phyloP scores from a whole-genome alignment of 2,329 filamentous ascomycete genomes.

The Scleromitrula shiraiana region DNA sequence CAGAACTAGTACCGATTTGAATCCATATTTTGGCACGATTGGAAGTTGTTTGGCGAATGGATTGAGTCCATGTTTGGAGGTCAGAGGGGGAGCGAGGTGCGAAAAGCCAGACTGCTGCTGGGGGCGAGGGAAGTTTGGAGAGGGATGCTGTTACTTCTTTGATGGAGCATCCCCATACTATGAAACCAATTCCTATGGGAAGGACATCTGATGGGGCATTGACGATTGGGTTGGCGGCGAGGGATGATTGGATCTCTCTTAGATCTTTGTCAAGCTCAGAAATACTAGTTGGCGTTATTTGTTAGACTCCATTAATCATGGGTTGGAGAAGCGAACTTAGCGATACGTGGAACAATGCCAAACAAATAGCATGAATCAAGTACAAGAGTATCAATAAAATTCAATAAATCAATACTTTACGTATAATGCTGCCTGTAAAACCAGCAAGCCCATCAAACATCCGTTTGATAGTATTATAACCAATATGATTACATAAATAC shows the following conservation, averaged over 20 bases:
- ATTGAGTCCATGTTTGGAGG: constrained; percentile 25
- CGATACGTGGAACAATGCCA: background rate
- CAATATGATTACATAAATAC: too few relatives aligned
- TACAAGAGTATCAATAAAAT: background rate
- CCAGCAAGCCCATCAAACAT: too few relatives aligned
- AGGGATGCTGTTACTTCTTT: constrained; percentile 28
- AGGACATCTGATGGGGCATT: constrained; percentile 23
- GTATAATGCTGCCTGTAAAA: too few relatives aligned
- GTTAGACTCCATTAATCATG: background rate
- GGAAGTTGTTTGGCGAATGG: constrained; percentile 20
- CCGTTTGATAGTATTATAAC: too few relatives aligned
- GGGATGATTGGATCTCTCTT: constrained; percentile 2
- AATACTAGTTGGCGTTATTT: too few relatives aligned
- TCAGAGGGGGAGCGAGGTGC: constrained; percentile 30
- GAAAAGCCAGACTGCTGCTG: constrained; percentile 41
- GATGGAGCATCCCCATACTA: constrained; percentile 38
- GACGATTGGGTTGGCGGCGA: constrained; percentile 11
- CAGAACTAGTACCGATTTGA: constrained; percentile 28
- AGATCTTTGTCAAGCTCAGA: constrained; percentile 2
- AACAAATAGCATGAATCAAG: background rate
- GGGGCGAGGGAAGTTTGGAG: constrained; percentile 20
- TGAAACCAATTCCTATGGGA: constrained; percentile 41
- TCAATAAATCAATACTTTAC: too few relatives aligned
- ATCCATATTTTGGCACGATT: constrained; percentile 29
- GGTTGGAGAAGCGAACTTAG: background rate